Evolutionary conservation across 176 grass and related monocot species (phyloP).

Genomic region (Eragrostis curvula): DNA sequence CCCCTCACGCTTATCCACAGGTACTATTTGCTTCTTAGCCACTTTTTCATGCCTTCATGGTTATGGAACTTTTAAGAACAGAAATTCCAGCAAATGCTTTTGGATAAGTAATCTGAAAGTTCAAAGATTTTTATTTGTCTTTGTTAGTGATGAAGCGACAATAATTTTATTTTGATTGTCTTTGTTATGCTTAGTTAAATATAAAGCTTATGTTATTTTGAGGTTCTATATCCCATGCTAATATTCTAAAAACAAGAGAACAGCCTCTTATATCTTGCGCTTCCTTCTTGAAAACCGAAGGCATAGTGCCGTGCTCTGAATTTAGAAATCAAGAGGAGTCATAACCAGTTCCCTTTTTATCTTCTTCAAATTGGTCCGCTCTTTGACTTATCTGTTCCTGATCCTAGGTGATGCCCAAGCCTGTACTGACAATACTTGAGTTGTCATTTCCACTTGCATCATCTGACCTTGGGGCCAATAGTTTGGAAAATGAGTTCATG

Average conservation of each 20-base stretch:
- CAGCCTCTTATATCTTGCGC: neutral
- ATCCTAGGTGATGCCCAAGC: constrained; percentile 90
- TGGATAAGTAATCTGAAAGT: neutral
- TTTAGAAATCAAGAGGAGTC: neutral
- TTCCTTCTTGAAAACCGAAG: neutral
- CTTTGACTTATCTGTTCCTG: constrained; percentile 34
- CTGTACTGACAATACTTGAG: constrained; percentile 74
- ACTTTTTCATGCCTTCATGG: constrained; percentile 1
- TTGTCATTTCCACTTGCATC: constrained; percentile 82
- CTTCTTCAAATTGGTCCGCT: constrained; percentile 14
- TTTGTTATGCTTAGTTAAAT: neutral
- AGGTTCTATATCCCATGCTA: neutral
- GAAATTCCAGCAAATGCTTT: constrained; percentile 3
- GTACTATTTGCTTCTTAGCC: constrained; percentile 51
- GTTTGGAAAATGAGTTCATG: constrained; percentile 93
- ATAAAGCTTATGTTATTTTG: constrained; percentile 8
- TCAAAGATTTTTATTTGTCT: neutral
- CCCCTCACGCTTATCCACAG: constrained; percentile 67
- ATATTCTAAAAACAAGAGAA: neutral
- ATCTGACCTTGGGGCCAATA: constrained; percentile 83
- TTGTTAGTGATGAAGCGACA: neutral
- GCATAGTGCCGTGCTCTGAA: neutral
- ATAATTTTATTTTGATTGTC: neutral
- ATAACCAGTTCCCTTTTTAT: neutral
- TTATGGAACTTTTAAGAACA: neutral